A percentile compares a stretch with the other conserved stretches of the same genome.
Conservation (phyloP, 2,329 filamentous ascomycete genomes). For the Colletotrichum nymphaeae region DNA sequence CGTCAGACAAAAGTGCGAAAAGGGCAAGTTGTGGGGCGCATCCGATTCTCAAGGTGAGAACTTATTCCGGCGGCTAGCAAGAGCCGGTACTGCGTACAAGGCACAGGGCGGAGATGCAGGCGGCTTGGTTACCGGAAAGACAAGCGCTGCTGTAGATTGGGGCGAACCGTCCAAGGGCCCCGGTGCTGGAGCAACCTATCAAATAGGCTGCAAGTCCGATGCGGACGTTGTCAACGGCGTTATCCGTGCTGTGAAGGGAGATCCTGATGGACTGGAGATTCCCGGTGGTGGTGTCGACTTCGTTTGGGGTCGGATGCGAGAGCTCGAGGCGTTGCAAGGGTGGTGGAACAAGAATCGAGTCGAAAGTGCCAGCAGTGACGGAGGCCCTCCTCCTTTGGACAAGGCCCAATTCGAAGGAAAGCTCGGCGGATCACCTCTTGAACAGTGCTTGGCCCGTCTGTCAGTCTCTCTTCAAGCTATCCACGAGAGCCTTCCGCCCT, state of each 20-base stretch:
- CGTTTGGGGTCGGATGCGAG: slow-evolving; percentile 73
- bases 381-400: slow-evolving; percentile 46
- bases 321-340: slow-evolving; percentile 72
- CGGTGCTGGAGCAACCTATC: slow-evolving; percentile 65
- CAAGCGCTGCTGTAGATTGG: slow-evolving; percentile 87
- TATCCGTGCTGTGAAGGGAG: slow-evolving; percentile 69
- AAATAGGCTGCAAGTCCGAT: slow-evolving; percentile 69
- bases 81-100: slow-evolving; percentile 71
- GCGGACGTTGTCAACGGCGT: slow-evolving; percentile 67
- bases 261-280: slow-evolving; percentile 67
- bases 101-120: slow-evolving; percentile 68
- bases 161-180: slow-evolving; percentile 76
- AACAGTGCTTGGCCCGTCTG: slow-evolving; percentile 58
- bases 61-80: slow-evolving; percentile 84
- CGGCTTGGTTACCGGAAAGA: slow-evolving; percentile 67
- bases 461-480: slow-evolving; percentile 64
- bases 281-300: slow-evolving; percentile 73
- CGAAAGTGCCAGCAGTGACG: slow-evolving; percentile 46
- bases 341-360: slow-evolving; percentile 73
- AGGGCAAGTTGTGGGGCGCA: slow-evolving; percentile 86
- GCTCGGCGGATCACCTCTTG: slow-evolving; percentile 49
- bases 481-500: slow-evolving; percentile 69
- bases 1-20: slow-evolving; percentile 95
- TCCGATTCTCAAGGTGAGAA: slow-evolving; percentile 85
- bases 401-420: slow-evolving; percentile 42